Percentiles rank a stretch among this genome's conserved stretches.
These are phyloP conservation scores for Diaporthe vexans DNA, from an alignment of 2,329 filamentous ascomycete species.

Conservation along the genomic window DNA sequence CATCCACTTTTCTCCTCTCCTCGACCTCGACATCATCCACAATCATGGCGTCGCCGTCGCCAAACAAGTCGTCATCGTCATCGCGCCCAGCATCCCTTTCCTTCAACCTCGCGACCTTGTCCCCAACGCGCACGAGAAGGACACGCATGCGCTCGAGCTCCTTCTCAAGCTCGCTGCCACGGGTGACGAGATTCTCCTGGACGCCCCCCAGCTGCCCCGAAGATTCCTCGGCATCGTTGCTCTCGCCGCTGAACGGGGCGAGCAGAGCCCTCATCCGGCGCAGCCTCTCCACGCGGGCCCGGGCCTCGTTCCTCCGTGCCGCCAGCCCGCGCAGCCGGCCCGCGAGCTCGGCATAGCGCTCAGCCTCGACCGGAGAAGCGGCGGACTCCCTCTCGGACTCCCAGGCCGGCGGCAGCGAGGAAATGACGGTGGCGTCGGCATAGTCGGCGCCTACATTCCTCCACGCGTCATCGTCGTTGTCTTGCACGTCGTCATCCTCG, in stretches of 20 bases:
- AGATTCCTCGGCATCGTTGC: conserved; percentile 40
- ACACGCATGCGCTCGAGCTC: conserved; percentile 78
- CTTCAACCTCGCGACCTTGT: conserved; percentile 61
- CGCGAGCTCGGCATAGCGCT: conserved; percentile 66
- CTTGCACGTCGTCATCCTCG: conserved; percentile 54
- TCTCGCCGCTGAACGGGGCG: conserved; percentile 58
- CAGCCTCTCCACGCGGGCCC: conserved; percentile 58
- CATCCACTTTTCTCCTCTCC: conserved; percentile 59
- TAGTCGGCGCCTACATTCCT: conserved; percentile 60
- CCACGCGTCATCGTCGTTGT: conserved; percentile 52
- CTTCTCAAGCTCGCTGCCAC: conserved; percentile 73
- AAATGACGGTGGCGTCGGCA: conserved; percentile 58
- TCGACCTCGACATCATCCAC: conserved; percentile 55
- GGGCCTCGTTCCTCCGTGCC: conserved; percentile 55
- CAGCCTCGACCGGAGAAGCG: conserved; percentile 61
- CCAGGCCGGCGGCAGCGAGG: conserved; percentile 64
- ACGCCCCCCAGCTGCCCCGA: conserved; percentile 54
- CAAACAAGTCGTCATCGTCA: conserved; percentile 36
- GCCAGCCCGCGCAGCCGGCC: conserved; percentile 64
- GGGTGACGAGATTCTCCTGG: conserved; percentile 77
- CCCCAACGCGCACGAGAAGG: conserved; percentile 71
- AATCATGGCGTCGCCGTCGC: conserved; percentile 44
- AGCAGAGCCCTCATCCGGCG: conserved; percentile 65
- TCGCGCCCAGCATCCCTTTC: conserved; percentile 37
- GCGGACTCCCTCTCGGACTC: conserved; percentile 54